These are phyloP conservation scores for Leersia perrieri DNA, from an alignment of 176 grass and related monocot species.

Conservation along the genomic window DNA sequence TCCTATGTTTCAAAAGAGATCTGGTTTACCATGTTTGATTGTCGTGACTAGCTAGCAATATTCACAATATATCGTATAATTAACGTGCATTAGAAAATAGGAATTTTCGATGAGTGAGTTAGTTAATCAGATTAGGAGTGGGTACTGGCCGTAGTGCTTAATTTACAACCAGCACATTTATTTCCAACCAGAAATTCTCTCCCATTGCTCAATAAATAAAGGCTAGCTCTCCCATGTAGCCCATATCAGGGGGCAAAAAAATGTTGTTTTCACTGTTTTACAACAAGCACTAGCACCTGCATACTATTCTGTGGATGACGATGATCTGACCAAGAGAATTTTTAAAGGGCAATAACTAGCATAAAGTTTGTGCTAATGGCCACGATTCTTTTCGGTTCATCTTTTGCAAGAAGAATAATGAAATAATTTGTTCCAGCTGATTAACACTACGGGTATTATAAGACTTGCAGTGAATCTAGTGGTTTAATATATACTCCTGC, in stretches of 20 bases:
- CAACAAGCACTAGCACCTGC: slow-evolving; percentile 15
- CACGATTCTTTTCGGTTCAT: neutral
- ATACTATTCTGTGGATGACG: neutral
- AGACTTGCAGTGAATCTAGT: neutral
- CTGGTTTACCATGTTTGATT: neutral
- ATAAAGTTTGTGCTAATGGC: neutral
- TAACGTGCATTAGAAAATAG: neutral
- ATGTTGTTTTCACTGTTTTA: slow-evolving; percentile 13
- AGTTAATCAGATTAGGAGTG: neutral
- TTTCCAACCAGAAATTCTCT: slow-evolving; percentile 20
- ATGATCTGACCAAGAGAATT: neutral
- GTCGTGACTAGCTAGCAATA: neutral
- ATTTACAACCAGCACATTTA: slow-evolving; percentile 11
- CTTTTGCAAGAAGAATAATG: neutral
- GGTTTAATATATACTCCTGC: neutral
- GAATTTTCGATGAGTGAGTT: neutral
- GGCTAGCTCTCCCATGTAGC: slow-evolving; percentile 29
- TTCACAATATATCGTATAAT: neutral
- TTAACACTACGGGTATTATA: neutral
- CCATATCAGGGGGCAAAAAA: neutral
- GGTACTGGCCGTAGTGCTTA: neutral
- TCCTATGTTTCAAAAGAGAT: neutral
- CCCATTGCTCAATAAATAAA: neutral
- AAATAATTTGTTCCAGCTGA: neutral
- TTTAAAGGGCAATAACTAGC: neutral